These are phyloP conservation scores for Fusarium pininemorale DNA, from an alignment of 2,329 filamentous ascomycete genomes.

Conservation along the genomic window DNA sequence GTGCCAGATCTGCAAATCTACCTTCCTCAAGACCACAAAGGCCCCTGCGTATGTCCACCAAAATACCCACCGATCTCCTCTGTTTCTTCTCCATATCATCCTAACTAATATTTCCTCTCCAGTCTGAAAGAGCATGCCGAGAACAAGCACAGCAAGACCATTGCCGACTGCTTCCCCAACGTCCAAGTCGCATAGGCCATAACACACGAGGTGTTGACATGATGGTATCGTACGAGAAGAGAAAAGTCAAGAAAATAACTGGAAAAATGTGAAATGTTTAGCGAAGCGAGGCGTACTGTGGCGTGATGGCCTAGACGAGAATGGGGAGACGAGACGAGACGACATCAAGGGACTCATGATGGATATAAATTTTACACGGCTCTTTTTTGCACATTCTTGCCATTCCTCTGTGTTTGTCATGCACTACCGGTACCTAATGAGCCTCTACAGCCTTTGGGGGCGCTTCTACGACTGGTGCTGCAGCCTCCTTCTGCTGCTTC, in stretches of 20 bases:
- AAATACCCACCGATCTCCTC: background rate
- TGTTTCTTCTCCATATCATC: background rate
- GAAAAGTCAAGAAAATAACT: background rate
- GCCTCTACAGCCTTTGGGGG: constrained; percentile 44
- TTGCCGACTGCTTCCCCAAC: constrained; percentile 75
- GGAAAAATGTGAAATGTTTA: constrained; percentile 22
- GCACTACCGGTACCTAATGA: constrained; percentile 34
- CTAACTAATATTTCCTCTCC: constrained; percentile 14
- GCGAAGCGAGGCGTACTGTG: constrained; percentile 37
- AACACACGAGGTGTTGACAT: background rate
- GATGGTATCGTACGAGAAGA: constrained; percentile 20
- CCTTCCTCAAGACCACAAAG: constrained; percentile 81
- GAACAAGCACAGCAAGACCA: constrained; percentile 80
- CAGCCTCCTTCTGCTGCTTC: constrained; percentile 44
- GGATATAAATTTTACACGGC: constrained; percentile 29
- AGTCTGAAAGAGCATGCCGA: constrained; percentile 75
- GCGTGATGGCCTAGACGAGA: constrained; percentile 27
- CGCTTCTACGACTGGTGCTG: constrained; percentile 28
- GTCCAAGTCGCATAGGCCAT: constrained; percentile 44
- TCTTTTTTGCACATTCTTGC: constrained; percentile 24
- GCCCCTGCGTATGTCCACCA: constrained; percentile 68
- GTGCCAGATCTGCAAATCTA: constrained; percentile 79
- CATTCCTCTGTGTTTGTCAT: background rate
- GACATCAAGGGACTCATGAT: constrained; percentile 28
- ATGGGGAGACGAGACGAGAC: constrained; percentile 14